These are phyloP conservation scores for Echium plantagineum DNA, from an alignment of 257 asterid species.

Conservation along the genomic window DNA sequence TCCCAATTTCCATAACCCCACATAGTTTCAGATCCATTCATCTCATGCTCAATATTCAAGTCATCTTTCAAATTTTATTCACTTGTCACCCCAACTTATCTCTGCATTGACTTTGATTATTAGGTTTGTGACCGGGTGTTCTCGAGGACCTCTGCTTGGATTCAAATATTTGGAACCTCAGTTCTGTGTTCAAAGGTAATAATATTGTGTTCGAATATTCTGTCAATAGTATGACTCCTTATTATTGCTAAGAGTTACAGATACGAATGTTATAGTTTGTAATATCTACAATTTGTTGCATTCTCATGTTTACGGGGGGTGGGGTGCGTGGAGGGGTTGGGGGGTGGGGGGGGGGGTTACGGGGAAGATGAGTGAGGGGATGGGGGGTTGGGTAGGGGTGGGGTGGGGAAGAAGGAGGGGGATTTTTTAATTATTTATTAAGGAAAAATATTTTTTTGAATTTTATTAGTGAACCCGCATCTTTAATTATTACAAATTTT, in stretches of 20 bases:
- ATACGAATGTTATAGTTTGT: neutral
- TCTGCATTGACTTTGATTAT: conserved; percentile 8
- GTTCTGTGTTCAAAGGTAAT: conserved; percentile 86
- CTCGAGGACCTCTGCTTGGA: conserved; percentile 98
- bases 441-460: too few relatives aligned
- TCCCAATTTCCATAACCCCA: too few relatives aligned
- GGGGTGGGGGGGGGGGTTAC: too few relatives aligned
- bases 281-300: neutral
- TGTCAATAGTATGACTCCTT: neutral
- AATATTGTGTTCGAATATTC: neutral
- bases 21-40: too few relatives aligned
- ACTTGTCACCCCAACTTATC: neutral
- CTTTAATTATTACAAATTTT: too few relatives aligned
- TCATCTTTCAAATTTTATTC: neutral
- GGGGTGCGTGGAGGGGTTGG: too few relatives aligned
- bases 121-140: conserved; percentile 96
- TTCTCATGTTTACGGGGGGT: neutral
- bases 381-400: too few relatives aligned
- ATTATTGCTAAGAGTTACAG: neutral
- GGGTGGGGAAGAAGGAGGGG: too few relatives aligned
- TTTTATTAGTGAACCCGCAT: too few relatives aligned
- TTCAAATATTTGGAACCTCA: conserved; percentile 82
- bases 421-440: too few relatives aligned
- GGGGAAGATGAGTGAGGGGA: too few relatives aligned
- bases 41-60: too few relatives aligned